Conservation (phyloP, 108 stramenopile species). For the Fragilariopsis cylindrus region DNA sequence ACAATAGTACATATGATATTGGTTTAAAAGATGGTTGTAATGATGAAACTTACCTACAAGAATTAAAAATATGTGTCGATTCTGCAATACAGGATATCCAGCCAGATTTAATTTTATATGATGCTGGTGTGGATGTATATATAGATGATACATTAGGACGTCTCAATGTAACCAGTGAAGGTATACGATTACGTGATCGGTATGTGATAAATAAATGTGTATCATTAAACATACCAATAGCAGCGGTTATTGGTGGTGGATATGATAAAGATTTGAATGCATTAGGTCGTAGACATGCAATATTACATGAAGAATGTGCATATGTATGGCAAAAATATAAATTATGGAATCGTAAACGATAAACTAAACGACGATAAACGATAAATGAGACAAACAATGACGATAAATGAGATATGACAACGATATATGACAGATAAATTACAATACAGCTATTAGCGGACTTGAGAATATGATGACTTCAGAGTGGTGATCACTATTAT, state of each 20-base stretch:
- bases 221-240: constrained; percentile 54
- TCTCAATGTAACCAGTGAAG: constrained; percentile 49
- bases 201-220: constrained; percentile 62
- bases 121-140: constrained; percentile 83
- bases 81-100: constrained; percentile 45
- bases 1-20: constrained; percentile 61
- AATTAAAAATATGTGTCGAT: constrained; percentile 43
- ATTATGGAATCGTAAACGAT: constrained; percentile 42
- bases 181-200: constrained; percentile 59
- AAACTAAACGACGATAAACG: not conserved
- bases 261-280: constrained; percentile 65
- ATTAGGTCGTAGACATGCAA: constrained; percentile 67
- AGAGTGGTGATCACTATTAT: too few species aligned
- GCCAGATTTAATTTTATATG: constrained; percentile 80
- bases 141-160: constrained; percentile 67
- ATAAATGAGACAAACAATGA: not conserved
- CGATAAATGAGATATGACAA: too few species aligned
- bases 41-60: constrained; percentile 61
- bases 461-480: too few species aligned
- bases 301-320: constrained; percentile 71
- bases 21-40: constrained; percentile 50
- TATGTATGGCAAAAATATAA: constrained; percentile 67
- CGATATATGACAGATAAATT: too few species aligned
- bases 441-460: too few species aligned
- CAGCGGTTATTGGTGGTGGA: constrained; percentile 77